phyloP scores from a whole-genome alignment of 768 basidiomycete species.

The Suillus cothurnatus region DNA sequence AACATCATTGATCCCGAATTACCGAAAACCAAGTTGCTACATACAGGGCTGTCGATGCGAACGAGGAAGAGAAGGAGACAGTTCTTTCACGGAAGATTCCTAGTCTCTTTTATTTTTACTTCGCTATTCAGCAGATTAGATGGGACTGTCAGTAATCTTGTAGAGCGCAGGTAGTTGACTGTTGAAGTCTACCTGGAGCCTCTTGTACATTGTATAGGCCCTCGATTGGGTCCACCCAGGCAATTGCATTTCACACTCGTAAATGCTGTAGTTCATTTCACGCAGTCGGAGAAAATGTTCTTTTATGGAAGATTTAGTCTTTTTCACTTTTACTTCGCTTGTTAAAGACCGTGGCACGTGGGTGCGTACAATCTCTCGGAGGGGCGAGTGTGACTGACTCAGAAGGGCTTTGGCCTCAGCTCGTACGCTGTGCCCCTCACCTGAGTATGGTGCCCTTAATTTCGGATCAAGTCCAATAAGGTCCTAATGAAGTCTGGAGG shows the following conservation, averaged over 20 bases:
- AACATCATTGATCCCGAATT: not conserved
- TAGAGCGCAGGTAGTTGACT: not conserved
- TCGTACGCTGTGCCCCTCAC: too few relatives aligned
- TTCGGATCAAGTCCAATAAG: too few relatives aligned
- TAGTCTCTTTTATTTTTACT: not conserved
- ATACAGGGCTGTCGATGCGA: not conserved
- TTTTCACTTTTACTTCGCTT: too few relatives aligned
- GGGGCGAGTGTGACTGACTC: too few relatives aligned
- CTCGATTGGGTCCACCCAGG: not conserved
- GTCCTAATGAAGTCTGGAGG: too few relatives aligned
- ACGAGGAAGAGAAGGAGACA: slow-evolving; percentile 3
- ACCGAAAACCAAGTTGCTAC: not conserved
- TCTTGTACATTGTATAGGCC: not conserved
- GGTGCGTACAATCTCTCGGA: too few relatives aligned
- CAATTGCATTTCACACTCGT: not conserved
- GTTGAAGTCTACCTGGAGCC: not conserved
- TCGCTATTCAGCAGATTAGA: not conserved
- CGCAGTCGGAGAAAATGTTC: too few relatives aligned
- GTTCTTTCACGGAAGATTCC: not conserved
- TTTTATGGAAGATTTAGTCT: too few relatives aligned
- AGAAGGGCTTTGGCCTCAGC: too few relatives aligned
- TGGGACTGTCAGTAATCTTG: not conserved
- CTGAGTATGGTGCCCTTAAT: too few relatives aligned
- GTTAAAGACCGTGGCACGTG: too few relatives aligned
- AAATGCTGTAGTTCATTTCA: not conserved